phyloP scores from a whole-genome alignment of 78 protist genomes.

The Dictyostelium capitatum region DNA sequence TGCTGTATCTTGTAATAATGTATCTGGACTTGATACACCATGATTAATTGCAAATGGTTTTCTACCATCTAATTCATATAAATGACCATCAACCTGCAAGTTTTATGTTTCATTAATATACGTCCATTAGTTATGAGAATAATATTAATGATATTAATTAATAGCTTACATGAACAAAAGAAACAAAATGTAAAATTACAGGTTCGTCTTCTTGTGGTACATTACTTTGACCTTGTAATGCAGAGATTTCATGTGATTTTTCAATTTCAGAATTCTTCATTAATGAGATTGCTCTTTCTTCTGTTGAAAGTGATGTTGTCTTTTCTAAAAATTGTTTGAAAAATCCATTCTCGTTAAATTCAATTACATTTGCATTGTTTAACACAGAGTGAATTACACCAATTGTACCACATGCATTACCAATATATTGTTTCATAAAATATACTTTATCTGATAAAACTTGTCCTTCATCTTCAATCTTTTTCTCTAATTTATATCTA shows the following conservation, averaged over 20 bases:
- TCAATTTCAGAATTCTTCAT: constrained; percentile 54
- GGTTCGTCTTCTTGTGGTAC: constrained; percentile 89
- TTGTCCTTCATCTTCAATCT: constrained; percentile 42
- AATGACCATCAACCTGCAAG: constrained; percentile 84
- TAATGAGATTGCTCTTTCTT: constrained; percentile 84
- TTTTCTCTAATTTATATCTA: constrained; percentile 32
- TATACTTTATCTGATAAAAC: constrained; percentile 52
- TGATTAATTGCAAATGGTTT: constrained; percentile 90
- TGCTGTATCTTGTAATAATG: constrained; percentile 71
- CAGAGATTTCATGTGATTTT: constrained; percentile 72
- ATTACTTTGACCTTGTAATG: constrained; percentile 82
- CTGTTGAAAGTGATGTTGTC: constrained; percentile 55
- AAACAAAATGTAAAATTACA: constrained; percentile 92
- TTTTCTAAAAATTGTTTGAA: constrained; percentile 63
- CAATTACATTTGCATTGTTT: constrained; percentile 82
- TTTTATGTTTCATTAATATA: too few species aligned
- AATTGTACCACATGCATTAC: constrained; percentile 97
- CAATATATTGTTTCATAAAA: constrained; percentile 90
- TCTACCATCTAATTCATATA: constrained; percentile 92
- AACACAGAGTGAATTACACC: constrained; percentile 91
- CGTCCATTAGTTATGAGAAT: too few species aligned
- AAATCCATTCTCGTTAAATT: constrained; percentile 71
- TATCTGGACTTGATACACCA: constrained; percentile 64
- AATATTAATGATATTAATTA: too few species aligned
- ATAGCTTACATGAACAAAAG: constrained; percentile 83